Percentiles rank a stretch among this genome's conserved stretches.
Evolutionary conservation across 2,329 filamentous ascomycete species (phyloP).

Genomic region (Claviceps citrina): DNA sequence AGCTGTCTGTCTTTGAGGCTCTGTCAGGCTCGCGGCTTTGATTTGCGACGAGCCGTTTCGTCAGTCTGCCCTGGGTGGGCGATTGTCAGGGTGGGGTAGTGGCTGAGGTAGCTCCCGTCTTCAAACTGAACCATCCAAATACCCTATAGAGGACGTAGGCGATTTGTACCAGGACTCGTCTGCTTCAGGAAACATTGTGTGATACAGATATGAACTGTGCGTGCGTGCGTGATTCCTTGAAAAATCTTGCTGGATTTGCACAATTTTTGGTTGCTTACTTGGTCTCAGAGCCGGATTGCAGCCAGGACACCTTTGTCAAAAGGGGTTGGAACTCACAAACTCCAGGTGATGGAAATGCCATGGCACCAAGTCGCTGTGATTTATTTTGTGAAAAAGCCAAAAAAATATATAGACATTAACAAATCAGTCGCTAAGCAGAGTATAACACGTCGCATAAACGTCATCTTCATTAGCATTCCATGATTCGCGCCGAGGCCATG

Average conservation of each 20-base stretch:
- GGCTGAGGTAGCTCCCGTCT: background rate
- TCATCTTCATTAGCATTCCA: background rate
- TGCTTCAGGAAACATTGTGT: too few species aligned
- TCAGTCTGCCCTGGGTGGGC: constrained; percentile 18
- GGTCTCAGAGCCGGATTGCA: too few species aligned
- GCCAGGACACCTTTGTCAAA: too few species aligned
- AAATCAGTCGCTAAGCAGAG: background rate
- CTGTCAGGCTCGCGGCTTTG: constrained; percentile 12
- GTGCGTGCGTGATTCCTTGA: too few species aligned
- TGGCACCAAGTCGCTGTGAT: background rate
- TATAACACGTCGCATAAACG: background rate
- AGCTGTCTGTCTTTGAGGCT: constrained; percentile 10
- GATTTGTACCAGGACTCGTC: too few species aligned
- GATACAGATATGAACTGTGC: too few species aligned
- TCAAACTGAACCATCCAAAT: background rate
- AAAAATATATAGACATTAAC: background rate
- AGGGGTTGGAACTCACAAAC: background rate
- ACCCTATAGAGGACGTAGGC: background rate
- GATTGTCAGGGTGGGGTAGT: constrained; percentile 13
- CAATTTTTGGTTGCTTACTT: too few species aligned
- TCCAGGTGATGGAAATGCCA: too few species aligned
- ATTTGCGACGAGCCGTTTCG: constrained; percentile 17
- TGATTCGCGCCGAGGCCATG: background rate
- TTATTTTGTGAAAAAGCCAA: too few species aligned
- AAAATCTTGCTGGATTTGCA: too few species aligned